phyloP scores from a whole-genome alignment of 2,329 filamentous ascomycete genomes.

The Basipetospora chlamydospora region DNA sequence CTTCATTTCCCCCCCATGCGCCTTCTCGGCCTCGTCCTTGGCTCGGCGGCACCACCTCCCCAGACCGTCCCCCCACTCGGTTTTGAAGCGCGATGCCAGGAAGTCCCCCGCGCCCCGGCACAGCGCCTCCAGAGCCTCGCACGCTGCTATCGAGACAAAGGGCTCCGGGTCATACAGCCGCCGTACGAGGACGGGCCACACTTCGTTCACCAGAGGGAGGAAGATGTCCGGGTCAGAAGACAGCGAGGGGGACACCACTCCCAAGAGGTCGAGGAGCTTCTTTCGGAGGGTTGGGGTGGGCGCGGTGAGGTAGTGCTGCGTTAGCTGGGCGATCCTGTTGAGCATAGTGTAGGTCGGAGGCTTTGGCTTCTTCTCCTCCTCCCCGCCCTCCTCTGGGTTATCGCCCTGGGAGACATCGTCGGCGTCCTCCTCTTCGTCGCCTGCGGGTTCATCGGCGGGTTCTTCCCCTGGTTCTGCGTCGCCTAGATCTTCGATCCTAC shows the following conservation, averaged over 20 bases:
- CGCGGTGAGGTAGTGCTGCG: conserved; percentile 82
- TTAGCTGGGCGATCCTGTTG: conserved; percentile 65
- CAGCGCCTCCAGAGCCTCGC: conserved; percentile 52
- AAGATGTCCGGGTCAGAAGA: conserved; percentile 68
- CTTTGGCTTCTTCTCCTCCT: conserved; percentile 31
- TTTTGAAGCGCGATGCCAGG: conserved; percentile 58
- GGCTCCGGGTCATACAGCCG: conserved; percentile 52
- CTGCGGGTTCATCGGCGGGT: conserved; percentile 11
- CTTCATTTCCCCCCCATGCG: too few species aligned
- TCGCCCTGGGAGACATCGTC: conserved; percentile 12
- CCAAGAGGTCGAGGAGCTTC: conserved; percentile 63
- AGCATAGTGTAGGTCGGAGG: conserved; percentile 70
- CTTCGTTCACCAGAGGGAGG: conserved; percentile 72
- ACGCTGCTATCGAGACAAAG: conserved; percentile 55
- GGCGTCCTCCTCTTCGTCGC: conserved; percentile 11
- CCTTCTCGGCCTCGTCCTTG: conserved; percentile 2
- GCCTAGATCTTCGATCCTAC: conserved; percentile 7
- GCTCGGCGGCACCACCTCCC: neutral
- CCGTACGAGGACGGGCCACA: conserved; percentile 74
- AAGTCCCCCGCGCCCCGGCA: conserved; percentile 69
- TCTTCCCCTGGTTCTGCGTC: conserved; percentile 9
- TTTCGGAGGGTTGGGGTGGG: conserved; percentile 65
- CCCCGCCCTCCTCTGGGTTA: conserved; percentile 18
- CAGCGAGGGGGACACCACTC: conserved; percentile 57
- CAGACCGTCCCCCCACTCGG: conserved; percentile 50